These are phyloP conservation scores for Physcomitrium patens DNA, from an alignment of 225 moss, liverwort and hornwort genomes.

Conservation along the genomic window DNA sequence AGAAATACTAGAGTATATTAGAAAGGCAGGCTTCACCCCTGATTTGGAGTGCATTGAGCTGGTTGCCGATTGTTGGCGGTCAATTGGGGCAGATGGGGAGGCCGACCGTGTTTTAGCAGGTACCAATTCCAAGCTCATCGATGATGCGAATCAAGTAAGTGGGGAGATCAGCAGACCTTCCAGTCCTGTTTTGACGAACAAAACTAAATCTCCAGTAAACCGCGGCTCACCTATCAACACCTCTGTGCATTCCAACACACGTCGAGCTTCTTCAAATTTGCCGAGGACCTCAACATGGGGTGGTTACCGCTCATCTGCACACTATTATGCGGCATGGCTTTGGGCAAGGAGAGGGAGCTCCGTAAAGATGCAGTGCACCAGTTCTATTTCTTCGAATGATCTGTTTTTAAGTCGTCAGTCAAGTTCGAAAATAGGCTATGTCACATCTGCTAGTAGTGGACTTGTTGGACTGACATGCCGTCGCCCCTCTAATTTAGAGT, in stretches of 20 bases:
- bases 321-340: conserved; percentile 1
- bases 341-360: conserved; percentile 11
- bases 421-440: conserved; percentile 25
- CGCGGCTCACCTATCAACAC: conserved; percentile 6
- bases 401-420: conserved; percentile 20
- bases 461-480: not conserved
- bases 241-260: conserved; percentile 18
- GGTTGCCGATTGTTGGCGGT: conserved; percentile 82
- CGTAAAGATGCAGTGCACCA: not conserved
- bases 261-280: conserved; percentile 15
- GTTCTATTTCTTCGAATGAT: conserved; percentile 1
- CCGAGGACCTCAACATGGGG: conserved; percentile 4
- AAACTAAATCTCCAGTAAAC: conserved; percentile 26
- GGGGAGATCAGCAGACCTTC: not conserved
- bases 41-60: conserved; percentile 75
- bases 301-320: conserved; percentile 4
- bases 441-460: conserved; percentile 13
- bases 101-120: conserved; percentile 54
- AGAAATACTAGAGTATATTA: conserved; percentile 61
- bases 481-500: conserved; percentile 1
- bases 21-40: conserved; percentile 46
- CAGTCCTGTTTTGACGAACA: conserved; percentile 7
- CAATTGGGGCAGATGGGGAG: conserved; percentile 61
- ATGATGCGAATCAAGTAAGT: not conserved
- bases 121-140: not conserved